Evolutionary conservation across 2,329 filamentous ascomycete genomes (phyloP), one percentile per base, ranked within the genome.

Genomic region (Tolypocladium cylindrosporum): DNA sequence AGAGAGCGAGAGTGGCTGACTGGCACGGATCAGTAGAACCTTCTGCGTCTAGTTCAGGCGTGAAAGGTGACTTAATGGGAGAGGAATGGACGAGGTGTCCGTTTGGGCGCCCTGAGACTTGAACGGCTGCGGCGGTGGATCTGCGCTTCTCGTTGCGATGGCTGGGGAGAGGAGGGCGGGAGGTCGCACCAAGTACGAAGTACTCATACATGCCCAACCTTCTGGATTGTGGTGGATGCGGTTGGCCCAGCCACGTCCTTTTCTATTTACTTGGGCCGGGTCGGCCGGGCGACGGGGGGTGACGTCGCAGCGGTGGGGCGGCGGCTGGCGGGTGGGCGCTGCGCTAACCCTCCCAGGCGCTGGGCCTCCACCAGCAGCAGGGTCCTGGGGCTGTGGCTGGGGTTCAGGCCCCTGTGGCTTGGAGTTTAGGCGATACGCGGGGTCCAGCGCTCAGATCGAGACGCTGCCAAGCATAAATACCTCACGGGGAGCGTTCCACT

Each of bases 191-290:
- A 27, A 27, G 24, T 27, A 27, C 24, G 24, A 27, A 27, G 24
- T 27, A 27, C 24, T 27, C 24, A 2, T 2, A 3, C 34, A 37
- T 57, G 21, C 56, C 50, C 55, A 54, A 43, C 40, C 50, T 39
- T 54, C 41, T 54, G 55, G 53, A 54, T 61, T 64, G 41, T 27
- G 51, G 42, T 53, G 58, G 54, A 55, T 55, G 55, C 62, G 62
- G 64, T 68, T 68, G 64, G 67, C 66, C 68, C 67, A 70, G 67
- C 68, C 68, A 68, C 68, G 58, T 56, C 58, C 56, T 62, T 68
- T 68, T 64, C 58, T 69, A 65, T 69, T 69, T 65, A 69, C 66
- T 63, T 57, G 52, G 50, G 0, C n/a, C 6, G 36, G 58, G 67
- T 69, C 68, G 68, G 55, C 66, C 45, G 55, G 64, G 63, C 57